Conservation (phyloP, 192 early-diverging fungal genomes). For the Helicostylum pulchrum region DNA sequence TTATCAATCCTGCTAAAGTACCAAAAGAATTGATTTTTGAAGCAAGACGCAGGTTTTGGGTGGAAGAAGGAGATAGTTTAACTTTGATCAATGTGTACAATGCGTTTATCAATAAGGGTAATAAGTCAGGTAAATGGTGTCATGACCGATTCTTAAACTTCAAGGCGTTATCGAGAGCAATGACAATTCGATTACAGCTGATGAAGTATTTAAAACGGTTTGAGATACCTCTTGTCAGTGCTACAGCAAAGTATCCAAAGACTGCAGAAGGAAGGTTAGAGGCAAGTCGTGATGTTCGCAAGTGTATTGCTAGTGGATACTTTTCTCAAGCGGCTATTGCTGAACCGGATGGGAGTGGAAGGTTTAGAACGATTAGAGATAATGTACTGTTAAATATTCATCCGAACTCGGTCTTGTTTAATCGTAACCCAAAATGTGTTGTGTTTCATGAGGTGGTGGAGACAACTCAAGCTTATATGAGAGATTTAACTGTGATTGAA, state of each 20-base stretch:
- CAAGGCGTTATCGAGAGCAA: constrained; percentile 75
- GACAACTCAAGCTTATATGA: constrained; percentile 97
- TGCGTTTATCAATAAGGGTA: constrained; percentile 56
- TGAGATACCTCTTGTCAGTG: constrained; percentile 26
- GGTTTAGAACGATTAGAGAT: constrained; percentile 61
- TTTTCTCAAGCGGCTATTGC: constrained; percentile 75
- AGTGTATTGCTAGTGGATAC: constrained; percentile 70
- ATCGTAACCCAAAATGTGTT: constrained; percentile 84
- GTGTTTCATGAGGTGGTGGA: constrained; percentile 94
- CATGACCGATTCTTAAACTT: constrained; percentile 74
- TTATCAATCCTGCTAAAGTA: constrained; percentile 38
- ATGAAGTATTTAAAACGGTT: constrained; percentile 60
- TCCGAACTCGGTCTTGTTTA: constrained; percentile 91
- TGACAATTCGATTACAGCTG: constrained; percentile 86
- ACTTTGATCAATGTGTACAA: constrained; percentile 74
- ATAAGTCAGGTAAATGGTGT: constrained; percentile 76
- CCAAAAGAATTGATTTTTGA: constrained; percentile 45
- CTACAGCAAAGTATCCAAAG: constrained; percentile 39
- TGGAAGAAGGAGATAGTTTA: constrained; percentile 71
- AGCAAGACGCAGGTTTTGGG: constrained; percentile 67
- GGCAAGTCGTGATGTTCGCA: constrained; percentile 53
- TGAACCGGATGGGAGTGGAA: constrained; percentile 56
- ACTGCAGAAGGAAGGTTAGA: constrained; percentile 30
- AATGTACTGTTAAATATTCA: constrained; percentile 72
- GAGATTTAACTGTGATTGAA: constrained; percentile 90